Base-by-base conservation (phyloP, 2,329 filamentous ascomycete species). In the Colletotrichum graminicola region DNA sequence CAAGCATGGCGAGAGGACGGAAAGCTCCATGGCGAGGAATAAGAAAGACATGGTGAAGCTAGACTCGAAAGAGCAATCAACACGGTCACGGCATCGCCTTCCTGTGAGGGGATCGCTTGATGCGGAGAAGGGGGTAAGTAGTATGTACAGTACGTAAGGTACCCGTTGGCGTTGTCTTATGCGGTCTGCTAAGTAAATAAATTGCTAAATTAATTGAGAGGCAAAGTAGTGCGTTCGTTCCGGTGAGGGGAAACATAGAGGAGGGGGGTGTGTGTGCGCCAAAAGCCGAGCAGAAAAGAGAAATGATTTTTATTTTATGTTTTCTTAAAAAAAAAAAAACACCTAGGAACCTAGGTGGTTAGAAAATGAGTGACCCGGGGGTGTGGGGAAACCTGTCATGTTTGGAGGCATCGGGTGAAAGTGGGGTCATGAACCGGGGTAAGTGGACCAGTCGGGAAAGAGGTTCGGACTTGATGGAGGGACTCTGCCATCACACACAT, bases 201-300 rank as follows among this genome's bases (percentile, higher is more conserved):
- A 62, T 34, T 52, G n/a, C 47, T 32, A 62, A 43, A 61, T 62
- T 41, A 52, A 62, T 62, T 51, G n/a, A n/a, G n/a, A 49, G 36
- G 62, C 45, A 23, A 56, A 32, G 32, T 12, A 47, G 52, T 39
- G 34, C 14, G 55, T 21, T 29, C 7, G 55, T 26, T 29, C 16
- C 23, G n/a, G 43, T 29, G 39, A 34, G 45, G 41, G 45, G 21
- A 47, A 21, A 39, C 21, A 32, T n/a, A n/a, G 39, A 12, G 59
- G 34, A 18, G 52, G 26, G 34, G 10, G 12, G 36, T 21, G 45
- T 29, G n/a, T 26, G 21, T 29, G 29, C 21, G 21, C 43, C 18
- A 21, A 21, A 45, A 45, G 43, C 43, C 21, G 12, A 45, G 3
- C 43, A 45, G 7, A 11, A 43, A 43, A 39, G 18, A 10, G 14